phyloP scores from a whole-genome alignment of 176 grass and related monocot genomes.

The Carex pumila region DNA sequence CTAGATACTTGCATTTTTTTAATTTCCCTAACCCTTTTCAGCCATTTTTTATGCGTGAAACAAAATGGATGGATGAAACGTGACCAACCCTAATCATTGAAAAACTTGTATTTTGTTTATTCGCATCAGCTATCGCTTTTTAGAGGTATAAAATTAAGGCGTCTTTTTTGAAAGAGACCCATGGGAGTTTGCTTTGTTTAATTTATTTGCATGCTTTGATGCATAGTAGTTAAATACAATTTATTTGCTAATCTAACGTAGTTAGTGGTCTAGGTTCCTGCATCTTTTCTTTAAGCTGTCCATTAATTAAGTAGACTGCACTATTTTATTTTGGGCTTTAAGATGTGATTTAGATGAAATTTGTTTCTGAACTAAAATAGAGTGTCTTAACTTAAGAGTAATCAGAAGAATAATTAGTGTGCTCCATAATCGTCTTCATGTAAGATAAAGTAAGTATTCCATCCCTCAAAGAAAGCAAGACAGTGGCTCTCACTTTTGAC shows the following conservation, averaged over 20 bases:
- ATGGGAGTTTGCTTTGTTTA: background rate
- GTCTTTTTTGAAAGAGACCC: constrained; percentile 6
- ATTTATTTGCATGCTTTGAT: constrained; percentile 3
- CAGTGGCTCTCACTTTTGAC: background rate
- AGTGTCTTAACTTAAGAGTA: background rate
- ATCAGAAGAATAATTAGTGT: background rate
- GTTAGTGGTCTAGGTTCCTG: constrained; percentile 10
- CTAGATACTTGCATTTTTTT: constrained; percentile 15
- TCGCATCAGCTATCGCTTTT: background rate
- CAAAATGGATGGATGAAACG: constrained; percentile 15
- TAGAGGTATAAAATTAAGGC: background rate
- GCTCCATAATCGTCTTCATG: background rate
- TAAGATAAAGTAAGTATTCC: background rate
- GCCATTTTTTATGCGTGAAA: background rate
- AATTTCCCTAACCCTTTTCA: background rate
- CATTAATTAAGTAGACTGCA: background rate
- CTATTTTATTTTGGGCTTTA: background rate
- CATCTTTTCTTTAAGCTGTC: constrained; percentile 6
- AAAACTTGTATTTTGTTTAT: background rate
- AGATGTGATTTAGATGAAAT: background rate
- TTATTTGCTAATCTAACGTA: background rate
- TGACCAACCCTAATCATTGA: constrained; percentile 20
- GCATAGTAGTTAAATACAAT: background rate
- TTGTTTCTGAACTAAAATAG: background rate
- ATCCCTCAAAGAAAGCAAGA: background rate